Percentiles rank a stretch among this genome's conserved stretches.
phyloP scores from a whole-genome alignment of 768 basidiomycete species.

The Mycena polygramma region DNA sequence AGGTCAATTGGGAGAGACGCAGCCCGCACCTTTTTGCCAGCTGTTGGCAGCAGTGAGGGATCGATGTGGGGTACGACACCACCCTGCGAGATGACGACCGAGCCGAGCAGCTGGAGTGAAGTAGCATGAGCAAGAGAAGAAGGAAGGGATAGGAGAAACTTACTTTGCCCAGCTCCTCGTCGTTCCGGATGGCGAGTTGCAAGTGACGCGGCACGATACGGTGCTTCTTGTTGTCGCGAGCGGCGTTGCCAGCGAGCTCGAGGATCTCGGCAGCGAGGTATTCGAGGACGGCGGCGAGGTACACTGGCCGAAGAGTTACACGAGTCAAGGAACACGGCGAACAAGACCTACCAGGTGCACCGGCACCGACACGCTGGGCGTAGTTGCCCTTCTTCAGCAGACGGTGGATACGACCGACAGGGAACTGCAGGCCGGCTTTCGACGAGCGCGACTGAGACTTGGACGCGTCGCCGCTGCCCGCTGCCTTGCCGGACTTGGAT shows the following conservation, averaged over 20 bases:
- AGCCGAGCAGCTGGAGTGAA: constrained; percentile 73
- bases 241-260: constrained; percentile 85
- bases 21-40: constrained; percentile 7
- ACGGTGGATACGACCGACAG: constrained; percentile 87
- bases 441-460: constrained; percentile 75
- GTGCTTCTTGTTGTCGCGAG: constrained; percentile 81
- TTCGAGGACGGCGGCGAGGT: constrained; percentile 87
- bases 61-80: constrained; percentile 81
- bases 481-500: constrained; percentile 53
- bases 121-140: constrained; percentile 1
- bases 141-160: background rate
- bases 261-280: constrained; percentile 90
- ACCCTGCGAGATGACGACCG: constrained; percentile 92
- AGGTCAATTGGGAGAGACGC: no score
- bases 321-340: background rate
- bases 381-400: constrained; percentile 84
- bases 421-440: constrained; percentile 78
- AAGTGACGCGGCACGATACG: constrained; percentile 91
- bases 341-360: constrained; percentile 70
- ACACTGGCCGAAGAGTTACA: constrained; percentile 57
- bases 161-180: constrained; percentile 67
- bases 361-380: constrained; percentile 82
- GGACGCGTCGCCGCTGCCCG: constrained; percentile 48
- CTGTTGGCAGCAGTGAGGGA: constrained; percentile 28
- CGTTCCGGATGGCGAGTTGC: constrained; percentile 88